Base-by-base conservation (phyloP, 2,329 filamentous ascomycete genomes). In the Colletotrichum truncatum region DNA sequence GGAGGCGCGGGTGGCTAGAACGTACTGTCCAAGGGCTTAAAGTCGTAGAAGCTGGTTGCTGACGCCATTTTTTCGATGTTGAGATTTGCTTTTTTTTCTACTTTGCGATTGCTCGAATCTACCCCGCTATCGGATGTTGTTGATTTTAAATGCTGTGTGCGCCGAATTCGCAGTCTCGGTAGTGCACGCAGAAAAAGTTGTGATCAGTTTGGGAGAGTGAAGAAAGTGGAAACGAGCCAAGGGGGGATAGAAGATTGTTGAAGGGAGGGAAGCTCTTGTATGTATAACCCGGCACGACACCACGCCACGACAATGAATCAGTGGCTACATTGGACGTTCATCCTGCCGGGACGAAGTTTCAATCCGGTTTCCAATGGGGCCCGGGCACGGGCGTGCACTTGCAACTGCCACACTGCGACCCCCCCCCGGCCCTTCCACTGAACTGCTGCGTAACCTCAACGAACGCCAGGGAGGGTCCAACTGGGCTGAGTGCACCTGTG, bases 21-120 rank as follows among this genome's bases (percentile, higher is more conserved):
- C 90, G 68, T 84, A 93, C 91, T 94, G 80, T 95, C 89, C 71
- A 91, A 87, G 70, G 92, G 90, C 82, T 90, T 93, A 81, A 97
- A 97, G 77, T 94, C 91, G 85, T 91, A 96, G 78, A 97, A 93
- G 70, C 67, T 73, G 30, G 78, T 77, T 53, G 79, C 79, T 43
- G 79, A 80, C 61, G 79, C 72, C 79, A 81, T 81, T 39, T 68
- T 39, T 57, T 18, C 36, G 36, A n/a, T 39, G 36, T 36, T 52
- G 46, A 12, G n/a, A n/a, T 21, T 30, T 2, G n/a, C 45, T 25
- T 54, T 39, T 26, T 36, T 38, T 26, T 26, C 32, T 26, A 16
- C 14, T n/a, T n/a, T 18, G 28, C 16, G 28, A 9, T 25, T 26
- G 10, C n/a, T 45, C 34, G 23, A 11, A 39, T 11, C 26, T 64